Evolutionary conservation across 1,284 basidiomycete genomes (phyloP).

Genomic region (Xerocomus nothofagi): DNA sequence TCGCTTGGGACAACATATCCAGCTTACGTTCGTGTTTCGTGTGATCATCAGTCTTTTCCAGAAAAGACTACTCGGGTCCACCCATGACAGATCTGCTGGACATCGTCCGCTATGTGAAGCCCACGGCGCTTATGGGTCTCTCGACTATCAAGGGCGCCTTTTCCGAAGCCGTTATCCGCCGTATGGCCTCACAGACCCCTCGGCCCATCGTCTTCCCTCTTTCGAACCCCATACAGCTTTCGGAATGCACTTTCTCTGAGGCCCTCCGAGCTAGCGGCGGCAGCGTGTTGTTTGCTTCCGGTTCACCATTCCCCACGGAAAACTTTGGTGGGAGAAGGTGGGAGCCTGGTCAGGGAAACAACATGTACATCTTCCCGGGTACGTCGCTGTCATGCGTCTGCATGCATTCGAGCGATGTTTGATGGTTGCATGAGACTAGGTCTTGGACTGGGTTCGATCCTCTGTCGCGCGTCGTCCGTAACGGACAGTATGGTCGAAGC

Average conservation of each 20-base stretch:
- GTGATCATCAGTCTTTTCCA: slow-evolving; percentile 67
- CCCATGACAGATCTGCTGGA: slow-evolving; percentile 77
- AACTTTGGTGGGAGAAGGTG: slow-evolving; percentile 58
- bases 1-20: not conserved
- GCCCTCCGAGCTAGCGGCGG: slow-evolving; percentile 78
- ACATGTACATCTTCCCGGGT: slow-evolving; percentile 83
- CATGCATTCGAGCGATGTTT: not conserved
- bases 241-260: slow-evolving; percentile 84
- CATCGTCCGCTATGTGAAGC: slow-evolving; percentile 84
- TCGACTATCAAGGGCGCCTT: slow-evolving; percentile 89
- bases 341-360: slow-evolving; percentile 90
- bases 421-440: slow-evolving; percentile 38
- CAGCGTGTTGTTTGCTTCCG: slow-evolving; percentile 83
- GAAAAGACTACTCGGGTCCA: slow-evolving; percentile 74
- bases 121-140: slow-evolving; percentile 89
- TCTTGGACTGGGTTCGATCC: slow-evolving; percentile 79
- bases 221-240: slow-evolving; percentile 88
- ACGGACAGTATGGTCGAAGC: slow-evolving; percentile 84
- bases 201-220: slow-evolving; percentile 95
- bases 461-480: slow-evolving; percentile 63
- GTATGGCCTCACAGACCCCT: slow-evolving; percentile 84
- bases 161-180: slow-evolving; percentile 69
- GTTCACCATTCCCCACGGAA: slow-evolving; percentile 82
- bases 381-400: slow-evolving; percentile 31
- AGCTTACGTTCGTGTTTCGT: not conserved